Base-by-base conservation (phyloP, 768 basidiomycete species). In the Hydnomerulius pinastri region DNA sequence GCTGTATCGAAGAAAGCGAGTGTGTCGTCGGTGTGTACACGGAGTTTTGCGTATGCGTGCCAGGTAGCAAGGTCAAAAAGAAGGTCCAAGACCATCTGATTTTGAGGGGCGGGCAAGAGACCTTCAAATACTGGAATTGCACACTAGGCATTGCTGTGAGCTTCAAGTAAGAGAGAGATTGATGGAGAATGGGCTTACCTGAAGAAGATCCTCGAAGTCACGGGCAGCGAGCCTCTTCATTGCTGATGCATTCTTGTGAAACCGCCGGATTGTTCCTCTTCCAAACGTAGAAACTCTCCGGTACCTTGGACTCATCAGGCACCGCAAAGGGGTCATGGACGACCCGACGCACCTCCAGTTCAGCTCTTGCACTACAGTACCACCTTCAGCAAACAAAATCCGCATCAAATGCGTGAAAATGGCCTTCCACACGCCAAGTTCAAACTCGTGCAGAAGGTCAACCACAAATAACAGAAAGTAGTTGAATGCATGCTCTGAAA, bases 151-250 rank as follows among this genome's bases (percentile, higher is more conserved):
- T n/a, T n/a, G n/a, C n/a, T n/a, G n/a, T n/a, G n/a, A n/a, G n/a
- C n/a, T n/a, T n/a, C n/a, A n/a, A n/a, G n/a, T n/a, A n/a, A n/a
- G n/a, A n/a, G n/a, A n/a, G n/a, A n/a, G n/a, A n/a, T n/a, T n/a
- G n/a, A 13, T 9, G 7, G n/a, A 29, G 2, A 46, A 33, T 29
- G 17, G 12, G 32, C 46, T 4, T 43, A 57, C 59, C 60, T 74
- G 73, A 0, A 75, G 46, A 2, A 75, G 49, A 40, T 77, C 74
- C 27, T 77, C 68, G 41, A 65, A 76, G 33, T 77, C 71, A 8
- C 62, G 54, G 0, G 70, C 75, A 3, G 69, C 71, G 1, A 72
- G 48, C 20, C 59, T 53, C 24, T 68, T 70, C 61, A 76, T 63
- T 9, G 60, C 62, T 2, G 71, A 67, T 0, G 62, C 67, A 56